These are phyloP conservation scores for Fonsecaea pedrosoi DNA, from an alignment of 2,329 filamentous ascomycete genomes.

Conservation along the genomic window DNA sequence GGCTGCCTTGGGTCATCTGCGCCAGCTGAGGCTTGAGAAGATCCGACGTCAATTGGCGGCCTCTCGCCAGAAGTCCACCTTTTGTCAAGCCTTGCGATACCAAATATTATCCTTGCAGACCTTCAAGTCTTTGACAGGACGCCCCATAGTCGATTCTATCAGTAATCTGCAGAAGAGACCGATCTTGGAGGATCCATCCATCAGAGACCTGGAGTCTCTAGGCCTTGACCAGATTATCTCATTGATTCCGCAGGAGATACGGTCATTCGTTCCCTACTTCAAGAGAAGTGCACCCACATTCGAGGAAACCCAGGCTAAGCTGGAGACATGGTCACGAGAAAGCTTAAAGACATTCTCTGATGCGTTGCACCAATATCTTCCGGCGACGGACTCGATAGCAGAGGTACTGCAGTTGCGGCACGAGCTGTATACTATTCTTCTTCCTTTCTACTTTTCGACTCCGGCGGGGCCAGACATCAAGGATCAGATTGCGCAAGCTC, in stretches of 20 bases:
- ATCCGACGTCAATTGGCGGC: slow-evolving; percentile 68
- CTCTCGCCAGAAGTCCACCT: slow-evolving; percentile 57
- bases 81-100: slow-evolving; percentile 71
- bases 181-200: slow-evolving; percentile 72
- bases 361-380: slow-evolving; percentile 68
- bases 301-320: slow-evolving; percentile 64
- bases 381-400: slow-evolving; percentile 68
- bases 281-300: slow-evolving; percentile 77
- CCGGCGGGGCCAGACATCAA: slow-evolving; percentile 65
- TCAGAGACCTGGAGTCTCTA: slow-evolving; percentile 60
- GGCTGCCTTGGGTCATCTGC: slow-evolving; percentile 80
- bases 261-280: slow-evolving; percentile 85
- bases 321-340: slow-evolving; percentile 68
- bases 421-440: slow-evolving; percentile 75
- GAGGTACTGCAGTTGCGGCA: slow-evolving; percentile 73
- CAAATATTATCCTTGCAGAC: slow-evolving; percentile 79
- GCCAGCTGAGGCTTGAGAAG: slow-evolving; percentile 72
- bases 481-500: slow-evolving; percentile 68
- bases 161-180: slow-evolving; percentile 71
- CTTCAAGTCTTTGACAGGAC: slow-evolving; percentile 77
- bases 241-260: slow-evolving; percentile 84
- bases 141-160: slow-evolving; percentile 73
- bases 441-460: slow-evolving; percentile 71
- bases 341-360: slow-evolving; percentile 66
- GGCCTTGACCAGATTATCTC: slow-evolving; percentile 77